Percentiles rank a stretch among this genome's conserved stretches.
Evolutionary conservation across 202 grass and related monocot species (phyloP).

Genomic region (Setaria italica): DNA sequence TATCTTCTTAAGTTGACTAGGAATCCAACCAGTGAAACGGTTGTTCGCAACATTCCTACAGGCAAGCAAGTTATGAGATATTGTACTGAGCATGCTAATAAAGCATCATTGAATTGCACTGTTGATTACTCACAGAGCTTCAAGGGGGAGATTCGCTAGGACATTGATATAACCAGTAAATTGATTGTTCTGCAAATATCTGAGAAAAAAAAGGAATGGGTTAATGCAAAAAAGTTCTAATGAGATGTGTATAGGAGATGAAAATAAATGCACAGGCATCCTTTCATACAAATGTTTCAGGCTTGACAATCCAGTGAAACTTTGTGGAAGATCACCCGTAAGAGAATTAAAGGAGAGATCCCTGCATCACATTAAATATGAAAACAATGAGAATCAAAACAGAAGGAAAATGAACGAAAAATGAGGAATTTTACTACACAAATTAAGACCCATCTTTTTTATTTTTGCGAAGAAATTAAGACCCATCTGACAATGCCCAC

Average conservation of each 20-base stretch:
- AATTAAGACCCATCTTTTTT: slow-evolving; percentile 4
- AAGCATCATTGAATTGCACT: slow-evolving; percentile 25
- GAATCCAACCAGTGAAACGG: slow-evolving; percentile 97
- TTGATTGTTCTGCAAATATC: slow-evolving; percentile 94
- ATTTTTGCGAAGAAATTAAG: slow-evolving; percentile 1
- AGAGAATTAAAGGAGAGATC: slow-evolving; percentile 93
- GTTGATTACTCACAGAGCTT: slow-evolving; percentile 72
- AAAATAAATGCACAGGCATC: slow-evolving; percentile 13
- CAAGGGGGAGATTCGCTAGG: slow-evolving; percentile 80
- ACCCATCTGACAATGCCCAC: slow-evolving; percentile 18
- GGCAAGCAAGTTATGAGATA: slow-evolving; percentile 50
- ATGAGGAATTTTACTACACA: slow-evolving; percentile 32
- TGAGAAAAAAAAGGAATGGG: slow-evolving; percentile 51
- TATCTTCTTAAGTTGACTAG: slow-evolving; percentile 87
- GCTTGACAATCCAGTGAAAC: slow-evolving; percentile 77
- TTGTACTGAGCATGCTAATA: slow-evolving; percentile 22
- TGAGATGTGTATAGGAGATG: slow-evolving; percentile 7
- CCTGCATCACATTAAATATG: slow-evolving; percentile 57
- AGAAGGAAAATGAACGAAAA: neutral
- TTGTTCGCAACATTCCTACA: slow-evolving; percentile 91
- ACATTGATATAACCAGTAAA: slow-evolving; percentile 88
- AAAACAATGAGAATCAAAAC: slow-evolving; percentile 33
- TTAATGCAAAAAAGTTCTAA: slow-evolving; percentile 32
- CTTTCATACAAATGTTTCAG: slow-evolving; percentile 81
- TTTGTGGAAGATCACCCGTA: slow-evolving; percentile 77